Conservation (phyloP, 768 basidiomycete genomes). For the Podaxis mareebaensis region DNA sequence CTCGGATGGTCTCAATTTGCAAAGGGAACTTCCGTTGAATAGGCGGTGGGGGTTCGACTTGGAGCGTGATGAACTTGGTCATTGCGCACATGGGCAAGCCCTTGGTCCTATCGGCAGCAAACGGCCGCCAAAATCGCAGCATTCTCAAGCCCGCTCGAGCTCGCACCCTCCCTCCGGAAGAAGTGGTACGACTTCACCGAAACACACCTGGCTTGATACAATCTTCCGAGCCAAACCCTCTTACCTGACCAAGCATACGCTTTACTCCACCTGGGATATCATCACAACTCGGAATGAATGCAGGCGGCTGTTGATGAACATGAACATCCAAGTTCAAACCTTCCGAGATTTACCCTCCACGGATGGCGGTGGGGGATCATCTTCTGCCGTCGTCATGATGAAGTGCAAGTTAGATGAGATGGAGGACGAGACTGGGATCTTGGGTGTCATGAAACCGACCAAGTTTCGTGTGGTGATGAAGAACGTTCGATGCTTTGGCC, state of each 20-base stretch:
- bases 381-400: constrained; percentile 50
- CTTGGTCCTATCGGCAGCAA: constrained; percentile 1
- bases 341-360: constrained; percentile 17
- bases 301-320: constrained; percentile 65
- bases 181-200: constrained; percentile 33
- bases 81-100: background rate
- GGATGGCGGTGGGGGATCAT: constrained; percentile 63
- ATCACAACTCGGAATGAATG: constrained; percentile 75
- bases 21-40: constrained; percentile 4
- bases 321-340: constrained; percentile 61
- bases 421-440: constrained; percentile 52
- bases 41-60: background rate
- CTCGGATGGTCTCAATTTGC: constrained; percentile 2
- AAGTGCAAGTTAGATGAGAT: constrained; percentile 78
- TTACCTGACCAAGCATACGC: constrained; percentile 31
- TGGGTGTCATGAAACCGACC: constrained; percentile 63
- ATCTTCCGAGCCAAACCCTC: constrained; percentile 82
- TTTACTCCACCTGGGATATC: constrained; percentile 60
- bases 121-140: background rate
- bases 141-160: background rate
- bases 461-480: constrained; percentile 82
- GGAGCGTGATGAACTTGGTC: constrained; percentile 6
- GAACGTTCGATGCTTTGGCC: constrained; percentile 26
- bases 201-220: constrained; percentile 82
- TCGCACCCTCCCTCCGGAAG: background rate